Percentiles rank a stretch among this genome's conserved stretches.
phyloP scores from a whole-genome alignment of 2,329 filamentous ascomycete species.

The Capronia americana region DNA sequence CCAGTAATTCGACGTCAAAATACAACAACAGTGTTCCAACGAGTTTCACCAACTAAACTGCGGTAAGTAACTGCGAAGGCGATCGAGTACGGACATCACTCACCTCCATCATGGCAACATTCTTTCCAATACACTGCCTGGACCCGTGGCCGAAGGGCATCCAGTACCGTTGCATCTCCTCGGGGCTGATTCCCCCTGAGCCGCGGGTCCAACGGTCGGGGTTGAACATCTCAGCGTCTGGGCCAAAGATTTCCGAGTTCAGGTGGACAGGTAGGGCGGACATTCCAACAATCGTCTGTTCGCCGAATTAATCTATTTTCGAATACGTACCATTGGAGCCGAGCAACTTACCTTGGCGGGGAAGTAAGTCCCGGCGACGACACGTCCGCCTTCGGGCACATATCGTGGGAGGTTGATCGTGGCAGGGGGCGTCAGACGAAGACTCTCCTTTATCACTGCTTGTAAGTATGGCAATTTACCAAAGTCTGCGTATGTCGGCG shows the following conservation, averaged over 20 bases:
- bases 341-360: not conserved
- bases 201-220: constrained; percentile 10
- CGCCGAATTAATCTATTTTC: not conserved
- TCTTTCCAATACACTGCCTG: constrained; percentile 16
- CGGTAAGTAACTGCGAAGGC: not conserved
- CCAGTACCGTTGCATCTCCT: constrained; percentile 19
- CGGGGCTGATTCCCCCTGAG: constrained; percentile 12
- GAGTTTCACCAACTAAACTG: not conserved
- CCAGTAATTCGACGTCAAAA: not conserved
- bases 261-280: constrained; percentile 6
- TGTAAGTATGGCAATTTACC: constrained; percentile 14
- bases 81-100: not conserved
- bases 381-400: constrained; percentile 6
- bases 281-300: not conserved
- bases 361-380: not conserved
- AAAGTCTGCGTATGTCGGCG: constrained; percentile 12
- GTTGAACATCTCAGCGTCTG: constrained; percentile 13
- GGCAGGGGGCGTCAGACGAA: constrained; percentile 13
- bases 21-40: not conserved
- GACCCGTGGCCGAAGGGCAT: constrained; percentile 17
- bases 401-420: constrained; percentile 15
- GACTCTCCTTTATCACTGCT: constrained; percentile 15
- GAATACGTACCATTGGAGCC: not conserved
- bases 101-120: constrained; percentile 20
- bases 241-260: constrained; percentile 9